Percentiles rank a stretch among this genome's conserved stretches.
Conservation (phyloP, 306 rosid genomes). For the Glycine soja region DNA sequence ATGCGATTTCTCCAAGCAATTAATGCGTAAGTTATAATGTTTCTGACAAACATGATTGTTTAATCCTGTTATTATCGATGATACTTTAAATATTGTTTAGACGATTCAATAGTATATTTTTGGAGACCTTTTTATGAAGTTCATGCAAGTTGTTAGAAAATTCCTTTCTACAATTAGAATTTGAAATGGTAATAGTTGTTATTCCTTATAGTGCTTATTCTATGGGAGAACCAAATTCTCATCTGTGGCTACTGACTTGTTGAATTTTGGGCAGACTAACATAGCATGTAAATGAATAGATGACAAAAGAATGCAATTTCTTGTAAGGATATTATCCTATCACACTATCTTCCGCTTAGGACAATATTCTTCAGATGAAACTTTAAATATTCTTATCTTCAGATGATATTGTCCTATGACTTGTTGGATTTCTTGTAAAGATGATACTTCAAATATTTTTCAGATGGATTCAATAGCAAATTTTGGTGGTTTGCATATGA, state of each 20-base stretch:
- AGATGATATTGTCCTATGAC: neutral
- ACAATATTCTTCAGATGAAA: neutral
- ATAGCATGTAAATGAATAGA: constrained; percentile 6
- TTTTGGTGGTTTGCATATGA: neutral
- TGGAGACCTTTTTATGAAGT: neutral
- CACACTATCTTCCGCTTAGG: neutral
- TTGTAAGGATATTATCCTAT: no score
- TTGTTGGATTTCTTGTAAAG: no score
- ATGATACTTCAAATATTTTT: no score
- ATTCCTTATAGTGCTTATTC: neutral
- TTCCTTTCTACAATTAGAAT: neutral
- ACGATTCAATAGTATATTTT: constrained; percentile 7
- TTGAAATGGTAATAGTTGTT: neutral
- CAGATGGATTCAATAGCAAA: neutral
- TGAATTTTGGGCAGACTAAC: constrained; percentile 9
- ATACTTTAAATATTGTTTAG: constrained; percentile 2
- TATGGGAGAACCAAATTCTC: constrained; percentile 35
- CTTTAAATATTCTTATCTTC: neutral
- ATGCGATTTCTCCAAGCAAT: constrained; percentile 86
- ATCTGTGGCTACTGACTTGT: constrained; percentile 4
- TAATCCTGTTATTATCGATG: constrained; percentile 8
- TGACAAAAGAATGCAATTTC: no score
- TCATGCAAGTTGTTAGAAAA: neutral
- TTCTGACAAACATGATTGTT: neutral
- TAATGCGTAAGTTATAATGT: constrained; percentile 61